These are phyloP conservation scores for Ceratocystis cubensis DNA, from an alignment of 2,329 filamentous ascomycete genomes.

Conservation along the genomic window DNA sequence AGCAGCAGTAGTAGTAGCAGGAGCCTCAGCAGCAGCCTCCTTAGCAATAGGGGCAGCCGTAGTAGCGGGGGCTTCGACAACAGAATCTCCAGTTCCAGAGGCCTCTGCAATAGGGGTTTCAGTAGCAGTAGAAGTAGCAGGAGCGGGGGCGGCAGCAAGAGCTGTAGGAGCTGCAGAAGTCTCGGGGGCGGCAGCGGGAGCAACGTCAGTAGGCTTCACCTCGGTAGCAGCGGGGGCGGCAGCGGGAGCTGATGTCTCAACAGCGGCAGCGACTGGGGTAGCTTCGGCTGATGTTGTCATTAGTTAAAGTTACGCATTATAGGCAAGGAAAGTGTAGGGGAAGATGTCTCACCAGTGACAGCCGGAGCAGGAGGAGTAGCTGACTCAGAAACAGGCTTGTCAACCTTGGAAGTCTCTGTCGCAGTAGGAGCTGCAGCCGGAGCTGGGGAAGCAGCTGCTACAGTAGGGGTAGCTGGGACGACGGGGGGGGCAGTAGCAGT, in stretches of 20 bases:
- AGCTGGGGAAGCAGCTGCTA: not conserved
- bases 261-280: slow-evolving; percentile 17
- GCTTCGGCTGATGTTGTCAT: too few relatives aligned
- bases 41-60: slow-evolving; percentile 23
- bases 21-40: slow-evolving; percentile 23
- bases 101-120: slow-evolving; percentile 3
- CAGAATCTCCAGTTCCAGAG: slow-evolving; percentile 19
- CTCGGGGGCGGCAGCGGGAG: slow-evolving; percentile 9
- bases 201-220: slow-evolving; percentile 26
- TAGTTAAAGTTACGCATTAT: too few relatives aligned
- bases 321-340: too few relatives aligned
- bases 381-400: slow-evolving; percentile 24
- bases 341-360: too few relatives aligned
- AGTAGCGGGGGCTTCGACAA: slow-evolving; percentile 25
- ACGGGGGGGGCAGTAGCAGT: slow-evolving; percentile 1
- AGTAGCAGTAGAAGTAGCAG: not conserved
- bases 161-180: slow-evolving; percentile 1
- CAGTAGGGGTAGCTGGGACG: not conserved
- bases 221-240: slow-evolving; percentile 25
- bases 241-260: slow-evolving; percentile 22
- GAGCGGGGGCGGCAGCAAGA: slow-evolving; percentile 9
- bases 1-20: slow-evolving; percentile 11
- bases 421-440: slow-evolving; percentile 1
- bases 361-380: not conserved
- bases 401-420: slow-evolving; percentile 8